These are phyloP conservation scores for Boletus subparvulus DNA, from an alignment of 768 basidiomycete species.

Conservation along the genomic window DNA sequence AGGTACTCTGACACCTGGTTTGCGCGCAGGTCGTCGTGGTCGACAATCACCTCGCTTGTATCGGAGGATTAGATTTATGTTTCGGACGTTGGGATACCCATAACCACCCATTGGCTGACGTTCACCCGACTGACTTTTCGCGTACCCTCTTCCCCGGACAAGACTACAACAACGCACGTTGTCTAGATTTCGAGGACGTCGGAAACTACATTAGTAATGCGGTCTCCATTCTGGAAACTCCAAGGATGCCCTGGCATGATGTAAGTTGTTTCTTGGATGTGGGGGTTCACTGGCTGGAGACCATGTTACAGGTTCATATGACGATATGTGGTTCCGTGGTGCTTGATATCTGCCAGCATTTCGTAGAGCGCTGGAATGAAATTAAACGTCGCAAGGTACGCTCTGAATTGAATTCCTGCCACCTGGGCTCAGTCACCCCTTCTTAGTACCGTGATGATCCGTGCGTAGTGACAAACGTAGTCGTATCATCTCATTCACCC, in stretches of 20 bases:
- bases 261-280: slow-evolving; percentile 43
- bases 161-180: slow-evolving; percentile 90
- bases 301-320: slow-evolving; percentile 65
- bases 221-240: slow-evolving; percentile 63
- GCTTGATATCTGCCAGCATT: slow-evolving; percentile 91
- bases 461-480: slow-evolving; percentile 37
- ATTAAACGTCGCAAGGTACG: slow-evolving; percentile 78
- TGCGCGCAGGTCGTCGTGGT: slow-evolving; percentile 64
- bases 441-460: slow-evolving; percentile 37
- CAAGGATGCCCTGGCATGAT: slow-evolving; percentile 96
- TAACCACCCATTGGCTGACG: slow-evolving; percentile 87
- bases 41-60: slow-evolving; percentile 81
- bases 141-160: slow-evolving; percentile 89
- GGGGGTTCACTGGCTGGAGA: neutral
- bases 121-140: slow-evolving; percentile 81
- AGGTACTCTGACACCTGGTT: neutral
- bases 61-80: slow-evolving; percentile 94
- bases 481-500: slow-evolving; percentile 4
- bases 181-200: slow-evolving; percentile 84
- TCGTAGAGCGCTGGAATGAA: slow-evolving; percentile 89
- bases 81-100: slow-evolving; percentile 98
- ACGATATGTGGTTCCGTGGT: slow-evolving; percentile 79
- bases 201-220: slow-evolving; percentile 71
- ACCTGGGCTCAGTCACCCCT: slow-evolving; percentile 4
- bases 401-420: neutral